Evolutionary conservation across 139 green algal genomes (phyloP).

Genomic region (Chlorella sorokiniana): DNA sequence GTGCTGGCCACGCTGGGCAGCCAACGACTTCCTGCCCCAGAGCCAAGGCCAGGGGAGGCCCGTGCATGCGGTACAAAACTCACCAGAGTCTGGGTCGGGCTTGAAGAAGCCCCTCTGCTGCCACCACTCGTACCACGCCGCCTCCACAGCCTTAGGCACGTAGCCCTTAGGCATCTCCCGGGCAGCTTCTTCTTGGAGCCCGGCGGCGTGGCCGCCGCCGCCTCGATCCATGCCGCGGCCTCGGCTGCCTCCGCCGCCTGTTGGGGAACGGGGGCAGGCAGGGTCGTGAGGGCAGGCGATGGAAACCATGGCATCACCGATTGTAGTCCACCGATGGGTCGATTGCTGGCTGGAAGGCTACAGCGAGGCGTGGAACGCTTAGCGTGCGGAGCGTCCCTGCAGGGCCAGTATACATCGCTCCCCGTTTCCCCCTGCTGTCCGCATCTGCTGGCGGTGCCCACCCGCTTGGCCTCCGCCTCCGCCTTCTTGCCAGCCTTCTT

Average conservation of each 20-base stretch:
- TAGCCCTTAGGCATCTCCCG: conserved; percentile 86
- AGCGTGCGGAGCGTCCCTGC: too few species aligned
- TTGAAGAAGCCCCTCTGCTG: conserved; percentile 92
- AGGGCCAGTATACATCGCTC: too few species aligned
- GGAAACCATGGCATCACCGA: too few species aligned
- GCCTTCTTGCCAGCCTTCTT: conserved; percentile 81
- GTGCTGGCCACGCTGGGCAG: too few species aligned
- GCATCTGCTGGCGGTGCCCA: background rate
- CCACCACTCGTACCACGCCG: conserved; percentile 85
- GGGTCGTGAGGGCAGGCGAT: background rate
- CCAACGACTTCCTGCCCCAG: too few species aligned
- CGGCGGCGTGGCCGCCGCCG: conserved; percentile 64
- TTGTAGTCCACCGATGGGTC: too few species aligned
- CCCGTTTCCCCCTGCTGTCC: background rate
- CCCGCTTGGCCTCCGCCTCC: conserved; percentile 82
- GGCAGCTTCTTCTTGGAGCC: conserved; percentile 87
- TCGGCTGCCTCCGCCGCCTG: conserved; percentile 80
- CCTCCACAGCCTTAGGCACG: conserved; percentile 78
- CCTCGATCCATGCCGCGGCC: conserved; percentile 57
- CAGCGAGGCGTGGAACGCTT: too few species aligned
- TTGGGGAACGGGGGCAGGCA: background rate
- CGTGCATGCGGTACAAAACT: too few species aligned
- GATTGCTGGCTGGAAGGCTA: too few species aligned
- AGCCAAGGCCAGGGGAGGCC: too few species aligned
- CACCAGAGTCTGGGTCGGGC: conserved; percentile 59